Conservation (phyloP, 257 asterid species). For the Anisodus tanguticus region DNA sequence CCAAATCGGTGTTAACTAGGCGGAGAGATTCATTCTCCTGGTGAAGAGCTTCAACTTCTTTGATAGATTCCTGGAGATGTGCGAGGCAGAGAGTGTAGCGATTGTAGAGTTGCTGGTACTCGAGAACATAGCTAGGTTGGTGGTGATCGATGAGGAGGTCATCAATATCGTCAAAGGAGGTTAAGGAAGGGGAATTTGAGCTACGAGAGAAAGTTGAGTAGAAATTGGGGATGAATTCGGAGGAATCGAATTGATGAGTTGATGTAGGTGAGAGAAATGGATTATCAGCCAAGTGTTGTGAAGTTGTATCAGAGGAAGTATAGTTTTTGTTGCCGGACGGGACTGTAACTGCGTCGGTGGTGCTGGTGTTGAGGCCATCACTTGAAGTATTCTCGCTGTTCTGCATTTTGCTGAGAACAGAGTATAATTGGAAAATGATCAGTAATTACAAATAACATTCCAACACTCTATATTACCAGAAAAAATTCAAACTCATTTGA, state of each 20-base stretch:
- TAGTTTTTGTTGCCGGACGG: slow-evolving; percentile 27
- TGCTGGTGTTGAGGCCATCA: slow-evolving; percentile 26
- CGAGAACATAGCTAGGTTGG: slow-evolving; percentile 54
- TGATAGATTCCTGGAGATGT: slow-evolving; percentile 60
- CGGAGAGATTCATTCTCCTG: slow-evolving; percentile 63
- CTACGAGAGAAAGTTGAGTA: slow-evolving; percentile 54
- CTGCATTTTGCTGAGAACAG: slow-evolving; percentile 44
- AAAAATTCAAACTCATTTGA: not conserved
- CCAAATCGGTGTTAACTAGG: slow-evolving; percentile 67
- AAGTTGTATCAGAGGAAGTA: slow-evolving; percentile 31
- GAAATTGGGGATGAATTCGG: slow-evolving; percentile 38
- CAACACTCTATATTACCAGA: not conserved
- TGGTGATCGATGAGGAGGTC: slow-evolving; percentile 40
- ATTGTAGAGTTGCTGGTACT: slow-evolving; percentile 83
- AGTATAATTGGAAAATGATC: not conserved
- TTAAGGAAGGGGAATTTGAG: slow-evolving; percentile 52
- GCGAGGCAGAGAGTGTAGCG: slow-evolving; percentile 60
- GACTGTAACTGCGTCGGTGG: slow-evolving; percentile 14
- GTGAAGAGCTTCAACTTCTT: slow-evolving; percentile 63
- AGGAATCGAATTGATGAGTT: slow-evolving; percentile 49
- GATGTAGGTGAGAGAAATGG: slow-evolving; percentile 56
- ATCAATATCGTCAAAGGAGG: slow-evolving; percentile 53
- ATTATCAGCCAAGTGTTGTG: slow-evolving; percentile 41
- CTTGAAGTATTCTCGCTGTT: slow-evolving; percentile 42
- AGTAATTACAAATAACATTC: not conserved